Percentiles rank a stretch among this genome's conserved stretches.
Evolutionary conservation across 2,329 filamentous ascomycete species (phyloP).

Genomic region (Venturia asperata): DNA sequence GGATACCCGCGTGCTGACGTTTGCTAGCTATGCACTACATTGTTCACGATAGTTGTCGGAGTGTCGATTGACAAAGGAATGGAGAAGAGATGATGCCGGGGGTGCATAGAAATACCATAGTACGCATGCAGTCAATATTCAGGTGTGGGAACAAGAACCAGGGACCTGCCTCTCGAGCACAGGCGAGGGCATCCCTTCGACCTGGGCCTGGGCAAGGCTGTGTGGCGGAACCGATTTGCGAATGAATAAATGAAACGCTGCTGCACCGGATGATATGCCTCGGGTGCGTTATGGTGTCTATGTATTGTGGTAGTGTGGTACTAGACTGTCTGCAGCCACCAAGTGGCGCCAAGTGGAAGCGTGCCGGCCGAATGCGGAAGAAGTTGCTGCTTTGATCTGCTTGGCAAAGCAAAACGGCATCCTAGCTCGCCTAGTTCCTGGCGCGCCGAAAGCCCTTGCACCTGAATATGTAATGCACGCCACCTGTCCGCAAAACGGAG

Average conservation of each 20-base stretch:
- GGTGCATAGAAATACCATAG: background rate
- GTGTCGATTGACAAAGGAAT: conserved; percentile 6
- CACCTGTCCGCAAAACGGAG: background rate
- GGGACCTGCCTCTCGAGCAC: background rate
- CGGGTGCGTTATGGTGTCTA: too few relatives aligned
- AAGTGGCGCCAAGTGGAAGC: too few relatives aligned
- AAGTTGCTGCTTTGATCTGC: too few relatives aligned
- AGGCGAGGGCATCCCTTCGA: background rate
- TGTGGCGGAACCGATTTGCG: background rate
- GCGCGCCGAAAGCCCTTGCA: too few relatives aligned
- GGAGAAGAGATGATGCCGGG: background rate
- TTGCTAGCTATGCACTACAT: background rate
- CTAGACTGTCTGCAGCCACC: too few relatives aligned
- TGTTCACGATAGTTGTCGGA: conserved; percentile 5
- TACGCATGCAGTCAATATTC: too few relatives aligned
- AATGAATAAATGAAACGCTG: too few relatives aligned
- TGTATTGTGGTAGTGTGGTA: too few relatives aligned
- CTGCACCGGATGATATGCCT: too few relatives aligned
- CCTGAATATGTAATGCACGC: background rate
- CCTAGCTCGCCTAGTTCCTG: too few relatives aligned
- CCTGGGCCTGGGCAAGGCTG: background rate
- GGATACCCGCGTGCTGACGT: background rate
- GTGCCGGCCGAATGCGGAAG: too few relatives aligned
- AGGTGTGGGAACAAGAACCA: background rate
- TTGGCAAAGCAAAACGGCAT: too few relatives aligned